Evolutionary conservation across 1,284 basidiomycete species (phyloP).

Genomic region (Phylloporus gajari): DNA sequence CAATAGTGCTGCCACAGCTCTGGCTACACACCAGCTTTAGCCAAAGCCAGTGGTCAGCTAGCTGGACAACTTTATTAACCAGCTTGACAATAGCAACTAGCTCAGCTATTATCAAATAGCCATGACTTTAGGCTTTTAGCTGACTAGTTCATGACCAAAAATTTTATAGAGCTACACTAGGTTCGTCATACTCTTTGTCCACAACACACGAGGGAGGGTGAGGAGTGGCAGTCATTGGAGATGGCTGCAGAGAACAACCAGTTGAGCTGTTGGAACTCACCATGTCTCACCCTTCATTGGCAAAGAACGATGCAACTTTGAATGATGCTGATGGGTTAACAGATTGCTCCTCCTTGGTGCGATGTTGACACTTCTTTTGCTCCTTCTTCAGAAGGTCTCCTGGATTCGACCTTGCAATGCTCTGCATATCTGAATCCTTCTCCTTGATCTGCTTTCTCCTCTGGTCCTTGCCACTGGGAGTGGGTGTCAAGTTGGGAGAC

Average conservation of each 20-base stretch:
- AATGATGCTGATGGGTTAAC: constrained; percentile 45
- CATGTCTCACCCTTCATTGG: constrained; percentile 64
- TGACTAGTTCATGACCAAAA: too few species aligned
- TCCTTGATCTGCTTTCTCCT: constrained; percentile 43
- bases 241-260: constrained; percentile 71
- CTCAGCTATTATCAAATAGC: too few species aligned
- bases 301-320: constrained; percentile 49
- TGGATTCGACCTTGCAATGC: constrained; percentile 37
- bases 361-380: constrained; percentile 50
- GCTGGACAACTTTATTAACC: too few species aligned
- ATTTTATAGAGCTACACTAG: constrained; percentile 40
- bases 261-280: constrained; percentile 69
- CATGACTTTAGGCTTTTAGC: too few species aligned
- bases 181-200: constrained; percentile 86
- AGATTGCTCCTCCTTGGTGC: constrained; percentile 50
- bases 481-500: constrained; percentile 52
- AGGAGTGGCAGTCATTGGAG: constrained; percentile 69
- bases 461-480: constrained; percentile 44
- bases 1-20: too few species aligned
- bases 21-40: too few species aligned
- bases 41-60: too few species aligned
- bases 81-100: too few species aligned
- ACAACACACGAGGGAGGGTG: constrained; percentile 70
- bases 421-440: constrained; percentile 55
- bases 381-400: constrained; percentile 54